Evolutionary conservation across 2,329 filamentous ascomycete species (phyloP), one percentile per base, ranked within the genome.

Genomic region (Bertia moriformis): DNA sequence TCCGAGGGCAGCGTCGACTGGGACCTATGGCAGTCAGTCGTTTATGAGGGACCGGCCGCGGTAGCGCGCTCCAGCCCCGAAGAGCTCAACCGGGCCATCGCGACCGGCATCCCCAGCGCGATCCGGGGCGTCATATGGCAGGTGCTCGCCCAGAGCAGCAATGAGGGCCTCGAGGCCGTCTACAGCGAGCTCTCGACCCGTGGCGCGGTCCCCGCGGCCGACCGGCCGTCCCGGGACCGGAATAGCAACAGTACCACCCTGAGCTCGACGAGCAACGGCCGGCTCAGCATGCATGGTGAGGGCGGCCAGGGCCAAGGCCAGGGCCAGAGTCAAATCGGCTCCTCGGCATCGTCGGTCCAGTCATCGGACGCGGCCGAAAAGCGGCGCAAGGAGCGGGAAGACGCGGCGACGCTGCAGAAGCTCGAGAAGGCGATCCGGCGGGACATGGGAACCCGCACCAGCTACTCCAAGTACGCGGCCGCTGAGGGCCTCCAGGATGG

Each of bases 71-170:
- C 86, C 3, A 94, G 87, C 51, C 71, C 89, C 0, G 85, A 93
- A 50, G 88, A 95, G 55, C 65, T 98, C 41, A 94, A 89, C 53
- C 76, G 72, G 46, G 88, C 91, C 17, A 95, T 98, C 49, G 84
- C 89, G 38, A 83, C 81, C 29, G 91, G 91, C 20, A 98, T 98
- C 41, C 91, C 91, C 1, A 87, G 81, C 47, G 89, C 88, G 3
- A 94, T 98, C 44, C 79, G 91, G 42, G 93, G 91, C n/a, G 91
- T 98, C 2, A 88, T 98, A 38, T 98, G 91, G 91, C 91, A 98
- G 60, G 89, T 96, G 4, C 65, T 98, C 44, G 87, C 91, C 3
- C 86, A 94, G 53, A 95, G 88, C 62, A 93, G 94, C 59, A 93
- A 86, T 49, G 82, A 89, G 43, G 86, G 93, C 35, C 64, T 98